Conservation (phyloP, 129 eudicot species). For the Flaveria ramosissima region DNA sequence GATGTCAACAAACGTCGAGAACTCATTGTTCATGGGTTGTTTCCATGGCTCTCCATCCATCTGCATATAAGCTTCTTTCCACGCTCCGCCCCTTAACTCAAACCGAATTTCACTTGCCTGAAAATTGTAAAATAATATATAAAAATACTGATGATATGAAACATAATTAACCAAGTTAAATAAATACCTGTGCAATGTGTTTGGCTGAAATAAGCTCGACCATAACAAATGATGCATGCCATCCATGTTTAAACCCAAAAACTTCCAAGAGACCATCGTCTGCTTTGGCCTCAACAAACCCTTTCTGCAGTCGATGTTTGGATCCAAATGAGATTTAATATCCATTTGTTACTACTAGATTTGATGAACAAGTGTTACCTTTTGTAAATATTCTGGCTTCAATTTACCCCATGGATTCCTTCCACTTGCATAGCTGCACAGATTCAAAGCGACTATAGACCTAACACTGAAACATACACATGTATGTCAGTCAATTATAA, state of each 20-base stretch:
- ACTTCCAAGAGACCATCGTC: constrained; percentile 90
- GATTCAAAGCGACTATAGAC: constrained; percentile 87
- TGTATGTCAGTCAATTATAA: constrained; percentile 3
- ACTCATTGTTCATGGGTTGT: constrained; percentile 76
- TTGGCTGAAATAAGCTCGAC: constrained; percentile 89
- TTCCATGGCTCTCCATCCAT: constrained; percentile 99
- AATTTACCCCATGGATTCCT: constrained; percentile 94
- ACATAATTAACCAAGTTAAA: not conserved
- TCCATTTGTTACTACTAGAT: not conserved
- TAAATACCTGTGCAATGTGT: constrained; percentile 90
- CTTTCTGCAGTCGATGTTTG: constrained; percentile 54
- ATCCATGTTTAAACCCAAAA: constrained; percentile 96
- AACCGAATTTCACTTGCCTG: constrained; percentile 80
- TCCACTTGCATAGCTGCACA: constrained; percentile 94
- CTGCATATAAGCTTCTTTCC: constrained; percentile 82
- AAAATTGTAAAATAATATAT: not conserved
- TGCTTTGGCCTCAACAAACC: constrained; percentile 88
- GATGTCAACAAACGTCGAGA: constrained; percentile 83
- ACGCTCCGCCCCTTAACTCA: constrained; percentile 90
- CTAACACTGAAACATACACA: constrained; percentile 68
- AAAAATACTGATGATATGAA: not conserved
- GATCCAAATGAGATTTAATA: not conserved
- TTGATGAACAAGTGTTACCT: constrained; percentile 49
- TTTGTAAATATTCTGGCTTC: constrained; percentile 82
- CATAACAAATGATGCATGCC: constrained; percentile 99